Evolutionary conservation across 768 basidiomycete genomes (phyloP).

Genomic region (Boletus sp.): DNA sequence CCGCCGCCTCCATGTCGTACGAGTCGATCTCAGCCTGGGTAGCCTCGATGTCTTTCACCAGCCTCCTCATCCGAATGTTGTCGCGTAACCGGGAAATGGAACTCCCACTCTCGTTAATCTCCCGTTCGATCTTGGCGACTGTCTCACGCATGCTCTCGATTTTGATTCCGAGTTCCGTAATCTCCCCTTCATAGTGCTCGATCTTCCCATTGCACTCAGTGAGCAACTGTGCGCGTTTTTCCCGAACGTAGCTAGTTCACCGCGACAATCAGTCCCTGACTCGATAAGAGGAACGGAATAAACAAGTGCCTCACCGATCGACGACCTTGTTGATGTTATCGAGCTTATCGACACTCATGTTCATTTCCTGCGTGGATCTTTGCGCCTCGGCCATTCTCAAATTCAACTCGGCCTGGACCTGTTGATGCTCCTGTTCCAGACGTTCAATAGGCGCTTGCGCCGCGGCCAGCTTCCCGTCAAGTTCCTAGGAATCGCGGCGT

Average conservation of each 20-base stretch:
- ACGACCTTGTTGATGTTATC: constrained; percentile 57
- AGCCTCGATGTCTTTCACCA: constrained; percentile 61
- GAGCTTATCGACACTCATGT: constrained; percentile 61
- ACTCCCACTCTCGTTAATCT: constrained; percentile 75
- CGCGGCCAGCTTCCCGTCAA: constrained; percentile 58
- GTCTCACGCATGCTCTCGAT: constrained; percentile 41
- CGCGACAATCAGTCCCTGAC: not conserved
- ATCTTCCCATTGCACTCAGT: constrained; percentile 59
- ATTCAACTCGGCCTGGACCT: constrained; percentile 49
- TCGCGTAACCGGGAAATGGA: constrained; percentile 71
- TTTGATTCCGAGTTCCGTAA: constrained; percentile 39
- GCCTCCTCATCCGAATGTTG: constrained; percentile 75
- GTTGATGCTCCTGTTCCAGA: constrained; percentile 56
- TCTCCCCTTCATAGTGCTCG: constrained; percentile 44
- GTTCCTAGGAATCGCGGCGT: constrained; percentile 43
- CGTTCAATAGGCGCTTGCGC: constrained; percentile 64
- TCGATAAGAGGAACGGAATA: not conserved
- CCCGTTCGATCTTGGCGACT: constrained; percentile 66
- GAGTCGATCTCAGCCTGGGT: constrained; percentile 71
- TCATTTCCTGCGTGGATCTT: constrained; percentile 58
- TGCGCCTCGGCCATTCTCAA: constrained; percentile 53
- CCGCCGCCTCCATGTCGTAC: constrained; percentile 83
- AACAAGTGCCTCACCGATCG: constrained; percentile 48
- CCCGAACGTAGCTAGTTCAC: constrained; percentile 65
- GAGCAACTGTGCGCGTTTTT: constrained; percentile 59